Percentiles rank a stretch among this genome's conserved stretches.
Evolutionary conservation across 31 red algal genomes (phyloP).

Genomic region (Asparagopsis taxiformis): DNA sequence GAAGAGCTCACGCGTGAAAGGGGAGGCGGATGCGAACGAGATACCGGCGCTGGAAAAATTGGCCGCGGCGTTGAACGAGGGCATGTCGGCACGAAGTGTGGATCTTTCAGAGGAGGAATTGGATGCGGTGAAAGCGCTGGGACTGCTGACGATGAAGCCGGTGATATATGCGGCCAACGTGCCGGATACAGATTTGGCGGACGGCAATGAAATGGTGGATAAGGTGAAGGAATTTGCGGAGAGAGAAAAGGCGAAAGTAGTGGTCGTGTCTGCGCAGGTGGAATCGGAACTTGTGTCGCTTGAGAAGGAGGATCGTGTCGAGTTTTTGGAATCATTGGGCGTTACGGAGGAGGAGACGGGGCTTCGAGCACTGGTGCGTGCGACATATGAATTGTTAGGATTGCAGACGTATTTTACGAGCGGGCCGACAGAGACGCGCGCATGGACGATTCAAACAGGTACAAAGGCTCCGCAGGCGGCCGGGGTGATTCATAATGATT

Average conservation of each 20-base stretch:
- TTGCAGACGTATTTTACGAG: constrained; percentile 95
- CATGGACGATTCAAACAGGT: constrained; percentile 91
- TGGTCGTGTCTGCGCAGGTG: constrained; percentile 87
- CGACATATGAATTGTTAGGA: constrained; percentile 80
- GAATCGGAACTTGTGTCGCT: constrained; percentile 82
- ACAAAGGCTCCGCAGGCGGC: constrained; percentile 92
- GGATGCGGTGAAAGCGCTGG: constrained; percentile 47
- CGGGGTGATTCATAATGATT: constrained; percentile 94
- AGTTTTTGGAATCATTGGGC: constrained; percentile 82
- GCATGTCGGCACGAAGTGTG: constrained; percentile 25
- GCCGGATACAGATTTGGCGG: constrained; percentile 60
- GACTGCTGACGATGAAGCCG: constrained; percentile 92
- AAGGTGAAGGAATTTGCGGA: constrained; percentile 67
- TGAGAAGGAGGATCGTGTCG: constrained; percentile 45
- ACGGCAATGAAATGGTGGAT: constrained; percentile 58
- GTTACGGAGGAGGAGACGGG: constrained; percentile 74
- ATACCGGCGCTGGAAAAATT: constrained; percentile 74
- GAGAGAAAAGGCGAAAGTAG: constrained; percentile 31
- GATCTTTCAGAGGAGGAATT: constrained; percentile 77
- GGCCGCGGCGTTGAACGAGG: constrained; percentile 60
- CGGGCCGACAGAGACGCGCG: constrained; percentile 86
- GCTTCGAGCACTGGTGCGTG: constrained; percentile 67
- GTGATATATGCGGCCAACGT: constrained; percentile 96
- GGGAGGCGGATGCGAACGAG: constrained; percentile 40
- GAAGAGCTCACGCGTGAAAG: constrained; percentile 36